Evolutionary conservation across 176 grass and related monocot genomes (phyloP).

Genomic region (Cenchrus fungigraminus): DNA sequence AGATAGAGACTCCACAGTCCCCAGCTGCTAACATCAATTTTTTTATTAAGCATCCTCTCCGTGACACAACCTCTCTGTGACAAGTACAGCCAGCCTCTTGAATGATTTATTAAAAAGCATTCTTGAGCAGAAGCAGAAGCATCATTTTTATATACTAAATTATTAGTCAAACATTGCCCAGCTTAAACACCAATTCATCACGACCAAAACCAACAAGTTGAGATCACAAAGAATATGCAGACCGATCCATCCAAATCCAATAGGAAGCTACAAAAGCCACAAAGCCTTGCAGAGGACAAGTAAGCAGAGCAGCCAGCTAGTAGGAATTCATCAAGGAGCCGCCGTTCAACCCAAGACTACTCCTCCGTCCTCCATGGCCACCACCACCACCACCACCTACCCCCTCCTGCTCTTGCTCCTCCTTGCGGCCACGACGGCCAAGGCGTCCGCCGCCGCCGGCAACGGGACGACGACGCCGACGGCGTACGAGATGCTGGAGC

Average conservation of each 20-base stretch:
- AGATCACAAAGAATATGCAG: background rate
- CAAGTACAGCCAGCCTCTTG: background rate
- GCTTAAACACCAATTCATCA: background rate
- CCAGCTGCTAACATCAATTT: background rate
- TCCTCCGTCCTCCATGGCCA: constrained; percentile 7
- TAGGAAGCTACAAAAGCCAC: background rate
- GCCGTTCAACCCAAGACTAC: background rate
- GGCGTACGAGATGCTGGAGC: constrained; percentile 75
- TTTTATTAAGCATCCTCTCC: background rate
- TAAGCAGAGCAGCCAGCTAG: constrained; percentile 25
- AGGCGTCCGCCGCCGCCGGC: background rate
- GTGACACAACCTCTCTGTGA: background rate
- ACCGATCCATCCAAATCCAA: background rate
- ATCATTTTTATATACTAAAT: background rate
- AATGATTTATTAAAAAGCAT: background rate
- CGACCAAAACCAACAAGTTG: background rate
- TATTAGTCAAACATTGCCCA: background rate
- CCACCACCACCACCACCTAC: background rate
- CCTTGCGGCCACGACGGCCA: background rate
- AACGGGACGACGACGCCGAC: constrained; percentile 35
- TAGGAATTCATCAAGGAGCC: background rate
- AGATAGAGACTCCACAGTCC: background rate
- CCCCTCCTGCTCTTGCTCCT: constrained; percentile 23
- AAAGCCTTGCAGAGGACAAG: background rate
- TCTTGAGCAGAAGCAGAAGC: background rate